Evolutionary conservation across 1,284 basidiomycete genomes (phyloP).

Genomic region (Xerocomus minutiporus): DNA sequence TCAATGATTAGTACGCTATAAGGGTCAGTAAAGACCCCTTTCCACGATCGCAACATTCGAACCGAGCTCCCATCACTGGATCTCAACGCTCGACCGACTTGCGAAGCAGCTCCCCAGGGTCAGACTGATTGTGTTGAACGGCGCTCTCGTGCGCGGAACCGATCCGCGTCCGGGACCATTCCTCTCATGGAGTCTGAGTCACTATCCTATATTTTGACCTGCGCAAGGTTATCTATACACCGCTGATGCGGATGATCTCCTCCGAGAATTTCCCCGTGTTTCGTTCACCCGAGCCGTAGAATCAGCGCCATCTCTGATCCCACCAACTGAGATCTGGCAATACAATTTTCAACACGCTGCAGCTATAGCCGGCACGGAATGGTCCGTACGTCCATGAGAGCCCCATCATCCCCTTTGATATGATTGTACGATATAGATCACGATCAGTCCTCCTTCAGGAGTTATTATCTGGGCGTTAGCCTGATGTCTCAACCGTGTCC

Average conservation of each 20-base stretch:
- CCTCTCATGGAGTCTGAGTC: conserved; percentile 5
- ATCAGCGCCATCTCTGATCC: conserved; percentile 23
- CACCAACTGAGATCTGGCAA: conserved; percentile 20
- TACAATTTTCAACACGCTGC: conserved; percentile 23
- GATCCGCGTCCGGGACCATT: conserved; percentile 1
- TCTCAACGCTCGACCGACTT: conserved; percentile 5
- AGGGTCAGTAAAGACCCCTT: conserved; percentile 6
- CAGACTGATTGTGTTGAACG: conserved; percentile 16
- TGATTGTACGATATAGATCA: conserved; percentile 26
- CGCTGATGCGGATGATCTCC: conserved; percentile 1
- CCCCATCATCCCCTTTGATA: conserved; percentile 17
- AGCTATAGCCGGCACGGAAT: conserved; percentile 20
- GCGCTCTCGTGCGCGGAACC: conserved; percentile 7
- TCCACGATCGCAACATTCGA: conserved; percentile 14
- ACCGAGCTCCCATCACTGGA: conserved; percentile 8
- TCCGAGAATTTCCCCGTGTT: conserved; percentile 7
- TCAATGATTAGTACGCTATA: conserved; percentile 8
- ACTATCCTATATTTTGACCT: background rate
- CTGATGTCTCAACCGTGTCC: conserved; percentile 17
- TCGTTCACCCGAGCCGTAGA: conserved; percentile 16
- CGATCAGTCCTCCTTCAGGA: conserved; percentile 22
- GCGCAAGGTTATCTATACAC: conserved; percentile 1
- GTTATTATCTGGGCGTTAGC: conserved; percentile 25
- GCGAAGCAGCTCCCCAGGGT: conserved; percentile 13
- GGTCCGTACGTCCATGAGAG: conserved; percentile 30